These are phyloP conservation scores for Polymyxa betae DNA, from an alignment of 208 protist species.

Conservation along the genomic window DNA sequence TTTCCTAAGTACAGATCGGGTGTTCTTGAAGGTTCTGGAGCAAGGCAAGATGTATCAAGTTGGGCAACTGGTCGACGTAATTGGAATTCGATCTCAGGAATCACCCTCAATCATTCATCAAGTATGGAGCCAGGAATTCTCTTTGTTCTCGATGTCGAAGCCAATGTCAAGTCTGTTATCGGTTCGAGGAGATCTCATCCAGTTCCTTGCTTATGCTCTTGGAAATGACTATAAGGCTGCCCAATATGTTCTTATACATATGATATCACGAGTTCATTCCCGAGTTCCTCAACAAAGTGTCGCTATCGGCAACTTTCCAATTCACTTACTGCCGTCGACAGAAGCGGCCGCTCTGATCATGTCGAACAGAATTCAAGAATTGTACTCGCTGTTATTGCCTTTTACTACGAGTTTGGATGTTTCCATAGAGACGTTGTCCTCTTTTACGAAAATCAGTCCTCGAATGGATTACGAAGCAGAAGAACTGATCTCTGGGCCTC, in stretches of 20 bases:
- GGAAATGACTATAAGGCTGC: not conserved
- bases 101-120: not conserved
- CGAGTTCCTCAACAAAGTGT: not conserved
- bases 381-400: not conserved
- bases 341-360: not conserved
- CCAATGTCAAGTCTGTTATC: not conserved
- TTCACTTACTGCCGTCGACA: not conserved
- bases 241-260: not conserved
- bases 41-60: not conserved
- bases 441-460: not conserved
- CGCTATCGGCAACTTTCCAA: not conserved
- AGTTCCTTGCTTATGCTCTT: not conserved
- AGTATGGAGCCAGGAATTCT: not conserved
- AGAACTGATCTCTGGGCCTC: not conserved
- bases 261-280: not conserved
- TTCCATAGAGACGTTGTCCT: not conserved
- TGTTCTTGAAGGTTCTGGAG: not conserved
- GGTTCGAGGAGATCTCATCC: not conserved
- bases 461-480: not conserved
- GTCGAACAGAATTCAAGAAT: not conserved
- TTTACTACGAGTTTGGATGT: not conserved
- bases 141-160: not conserved
- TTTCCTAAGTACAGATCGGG: not conserved
- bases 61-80: not conserved
- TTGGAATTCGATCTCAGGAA: not conserved